Base-by-base conservation (phyloP, 73 alveolate genomes). In the Symbiodinium pilosum region DNA sequence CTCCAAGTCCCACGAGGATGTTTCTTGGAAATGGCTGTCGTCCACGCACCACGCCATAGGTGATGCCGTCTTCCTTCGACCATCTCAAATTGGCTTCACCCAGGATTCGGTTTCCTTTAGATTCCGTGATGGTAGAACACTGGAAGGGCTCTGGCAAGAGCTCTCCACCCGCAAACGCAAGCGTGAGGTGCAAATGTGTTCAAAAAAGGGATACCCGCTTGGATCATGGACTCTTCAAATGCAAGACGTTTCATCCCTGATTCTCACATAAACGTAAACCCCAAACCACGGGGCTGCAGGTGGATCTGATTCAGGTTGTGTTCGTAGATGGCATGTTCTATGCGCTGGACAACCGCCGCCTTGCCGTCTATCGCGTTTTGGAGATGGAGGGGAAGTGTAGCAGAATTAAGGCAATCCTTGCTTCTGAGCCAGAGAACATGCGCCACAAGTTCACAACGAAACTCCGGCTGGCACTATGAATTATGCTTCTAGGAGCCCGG, bases 381-480 rank as follows among this genome's bases (percentile, higher is more conserved):
- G 92, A 84, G 92, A 84, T 84, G 36, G 71, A 26, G 6, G n/a
- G 32, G n/a, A n/a, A 14, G 43, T 52, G 92, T 11, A 30, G 34
- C 7, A 68, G 42, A 6, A 42, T 84, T n/a, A 40, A 84, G 16
- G 40, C 43, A 21, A 84, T 84, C 73, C 42, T 84, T 14, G 26
- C 42, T 2, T 26, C 68, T 8, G 92, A 21, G 4, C 69, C 92
- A 28, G 43, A 41, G 26, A 24, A 30, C 32, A 24, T 84, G 43
- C 44, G 51, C 26, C 92, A 84, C 40, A 84, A 43, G 71, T 84
- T 84, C 92, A 84, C 92, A 1, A 84, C 92, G 21, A 84, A n/a
- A n/a, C n/a, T n/a, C n/a, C n/a, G n/a, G n/a, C n/a, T n/a, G n/a
- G n/a, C n/a, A n/a, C n/a, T n/a, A n/a, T n/a, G n/a, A n/a, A n/a